Evolutionary conservation across 2,329 filamentous ascomycete genomes (phyloP).

Genomic region (Chrysoporthe puriensis): DNA sequence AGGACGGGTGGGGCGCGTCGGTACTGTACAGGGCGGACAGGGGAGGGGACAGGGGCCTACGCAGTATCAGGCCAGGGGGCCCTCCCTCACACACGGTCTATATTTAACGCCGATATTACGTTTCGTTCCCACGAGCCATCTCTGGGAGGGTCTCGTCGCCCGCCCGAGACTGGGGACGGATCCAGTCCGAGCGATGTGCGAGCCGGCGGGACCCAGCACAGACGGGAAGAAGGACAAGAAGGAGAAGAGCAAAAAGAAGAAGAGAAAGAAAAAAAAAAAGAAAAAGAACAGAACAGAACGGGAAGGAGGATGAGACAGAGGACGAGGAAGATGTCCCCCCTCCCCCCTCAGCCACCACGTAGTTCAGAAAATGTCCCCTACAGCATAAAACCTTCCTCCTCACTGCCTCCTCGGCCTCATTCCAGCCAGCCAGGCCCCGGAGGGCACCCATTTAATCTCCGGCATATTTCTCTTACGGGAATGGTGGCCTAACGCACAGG

Average conservation of each 20-base stretch:
- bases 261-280: neutral
- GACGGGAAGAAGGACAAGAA: neutral
- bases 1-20: slow-evolving; percentile 18
- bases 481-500: neutral
- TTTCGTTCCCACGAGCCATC: neutral
- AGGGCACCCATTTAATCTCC: slow-evolving; percentile 2
- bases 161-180: too few relatives aligned
- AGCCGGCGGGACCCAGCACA: too few relatives aligned
- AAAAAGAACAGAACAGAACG: neutral
- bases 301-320: too few relatives aligned
- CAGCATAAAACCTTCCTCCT: neutral
- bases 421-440: neutral
- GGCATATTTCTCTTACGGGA: neutral
- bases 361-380: too few relatives aligned
- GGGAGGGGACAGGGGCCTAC: slow-evolving; percentile 4
- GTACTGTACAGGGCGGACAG: neutral
- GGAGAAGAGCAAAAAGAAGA: slow-evolving; percentile 7
- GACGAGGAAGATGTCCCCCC: too few relatives aligned
- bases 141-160: too few relatives aligned
- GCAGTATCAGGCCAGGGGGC: neutral
- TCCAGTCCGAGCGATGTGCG: too few relatives aligned
- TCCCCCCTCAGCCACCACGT: too few relatives aligned
- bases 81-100: slow-evolving; percentile 16
- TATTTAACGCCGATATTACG: slow-evolving; percentile 17
- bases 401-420: neutral